phyloP scores from a whole-genome alignment of 2,329 filamentous ascomycete genomes.

The Phaeoacremonium minimum region DNA sequence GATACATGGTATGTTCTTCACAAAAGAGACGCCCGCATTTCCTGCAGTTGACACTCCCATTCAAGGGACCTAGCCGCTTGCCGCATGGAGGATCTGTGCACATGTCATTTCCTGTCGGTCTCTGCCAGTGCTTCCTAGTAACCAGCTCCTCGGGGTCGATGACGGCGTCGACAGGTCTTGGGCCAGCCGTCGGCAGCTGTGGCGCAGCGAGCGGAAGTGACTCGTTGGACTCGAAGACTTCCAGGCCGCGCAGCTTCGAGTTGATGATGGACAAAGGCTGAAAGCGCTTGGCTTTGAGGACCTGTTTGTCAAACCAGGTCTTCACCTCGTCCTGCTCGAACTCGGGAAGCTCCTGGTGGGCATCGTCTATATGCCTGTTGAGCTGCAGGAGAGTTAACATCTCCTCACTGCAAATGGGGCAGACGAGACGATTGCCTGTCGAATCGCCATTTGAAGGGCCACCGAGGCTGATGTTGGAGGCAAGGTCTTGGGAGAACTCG shows the following conservation, averaged over 20 bases:
- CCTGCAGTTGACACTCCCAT: conserved; percentile 86
- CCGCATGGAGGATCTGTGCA: conserved; percentile 88
- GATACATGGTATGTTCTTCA: conserved; percentile 98
- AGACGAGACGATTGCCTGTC: conserved; percentile 68
- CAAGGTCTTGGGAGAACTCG: conserved; percentile 71
- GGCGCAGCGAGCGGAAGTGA: conserved; percentile 36
- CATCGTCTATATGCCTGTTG: conserved; percentile 81
- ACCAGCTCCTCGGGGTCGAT: conserved; percentile 87
- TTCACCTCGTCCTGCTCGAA: conserved; percentile 91
- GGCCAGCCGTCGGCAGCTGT: conserved; percentile 28
- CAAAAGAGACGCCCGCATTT: conserved; percentile 93
- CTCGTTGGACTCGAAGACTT: conserved; percentile 92
- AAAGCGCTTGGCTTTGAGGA: conserved; percentile 88
- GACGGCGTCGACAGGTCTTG: conserved; percentile 35
- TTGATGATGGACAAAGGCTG: conserved; percentile 88
- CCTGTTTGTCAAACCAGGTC: conserved; percentile 94
- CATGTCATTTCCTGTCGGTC: conserved; percentile 64
- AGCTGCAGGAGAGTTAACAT: conserved; percentile 96
- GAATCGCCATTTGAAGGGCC: conserved; percentile 49
- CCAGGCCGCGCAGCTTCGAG: conserved; percentile 86
- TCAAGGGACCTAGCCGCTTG: conserved; percentile 71
- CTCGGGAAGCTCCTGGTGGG: conserved; percentile 83
- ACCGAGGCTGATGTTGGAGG: conserved; percentile 71
- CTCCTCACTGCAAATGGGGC: conserved; percentile 97
- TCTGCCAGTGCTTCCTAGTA: conserved; percentile 85